phyloP scores from a whole-genome alignment of 352 stramenopile genomes.

The Phytophthora hibernalis region DNA sequence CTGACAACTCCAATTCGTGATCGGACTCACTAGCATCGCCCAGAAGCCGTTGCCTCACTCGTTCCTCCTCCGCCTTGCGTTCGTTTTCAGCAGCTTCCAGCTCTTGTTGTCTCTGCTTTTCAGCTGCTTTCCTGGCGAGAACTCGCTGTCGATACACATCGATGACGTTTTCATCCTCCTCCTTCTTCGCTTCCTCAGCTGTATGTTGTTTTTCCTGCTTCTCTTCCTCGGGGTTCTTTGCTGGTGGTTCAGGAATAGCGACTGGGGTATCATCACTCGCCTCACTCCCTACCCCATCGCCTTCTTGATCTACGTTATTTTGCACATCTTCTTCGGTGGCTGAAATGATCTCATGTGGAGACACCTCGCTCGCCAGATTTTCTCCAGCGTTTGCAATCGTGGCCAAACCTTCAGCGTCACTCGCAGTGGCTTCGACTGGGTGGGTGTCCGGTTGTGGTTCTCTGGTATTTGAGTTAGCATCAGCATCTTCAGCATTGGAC shows the following conservation, averaged over 20 bases:
- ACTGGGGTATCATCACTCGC: neutral
- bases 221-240: slow-evolving; percentile 35
- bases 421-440: neutral
- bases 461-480: neutral
- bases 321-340: neutral
- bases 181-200: slow-evolving; percentile 60
- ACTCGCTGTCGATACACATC: slow-evolving; percentile 75
- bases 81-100: slow-evolving; percentile 46
- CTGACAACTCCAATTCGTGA: slow-evolving; percentile 64
- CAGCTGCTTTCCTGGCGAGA: slow-evolving; percentile 63
- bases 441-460: neutral
- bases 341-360: neutral
- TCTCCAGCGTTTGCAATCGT: neutral
- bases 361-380: neutral
- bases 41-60: slow-evolving; percentile 18
- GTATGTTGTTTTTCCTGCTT: slow-evolving; percentile 43
- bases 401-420: neutral
- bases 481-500: slow-evolving; percentile 5
- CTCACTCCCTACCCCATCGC: neutral
- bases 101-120: slow-evolving; percentile 64
- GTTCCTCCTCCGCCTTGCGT: slow-evolving; percentile 40
- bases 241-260: neutral
- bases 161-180: slow-evolving; percentile 63
- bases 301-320: neutral
- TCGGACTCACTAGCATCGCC: slow-evolving; percentile 44